Evolutionary conservation across 495 filamentous ascomycete genomes (phyloP).

Genomic region (Pyrenula massariospora): DNA sequence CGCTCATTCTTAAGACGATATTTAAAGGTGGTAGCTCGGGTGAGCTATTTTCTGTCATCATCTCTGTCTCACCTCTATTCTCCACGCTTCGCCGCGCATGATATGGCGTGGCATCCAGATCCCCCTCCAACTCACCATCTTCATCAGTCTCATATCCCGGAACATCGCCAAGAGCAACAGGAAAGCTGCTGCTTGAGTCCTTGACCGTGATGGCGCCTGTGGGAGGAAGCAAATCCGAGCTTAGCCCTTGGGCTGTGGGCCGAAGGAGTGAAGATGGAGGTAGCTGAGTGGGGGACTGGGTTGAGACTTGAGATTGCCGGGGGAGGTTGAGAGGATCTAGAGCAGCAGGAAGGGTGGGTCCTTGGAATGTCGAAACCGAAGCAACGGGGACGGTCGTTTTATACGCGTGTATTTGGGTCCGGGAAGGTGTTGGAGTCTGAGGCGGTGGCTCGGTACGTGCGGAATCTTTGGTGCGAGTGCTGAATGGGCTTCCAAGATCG

Average conservation of each 20-base stretch:
- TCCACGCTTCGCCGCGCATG: no score
- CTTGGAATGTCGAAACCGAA: not conserved
- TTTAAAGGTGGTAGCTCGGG: no score
- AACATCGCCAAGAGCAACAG: not conserved
- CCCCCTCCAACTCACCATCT: not conserved
- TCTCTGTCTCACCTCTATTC: no score
- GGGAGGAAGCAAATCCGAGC: not conserved
- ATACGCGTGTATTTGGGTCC: not conserved
- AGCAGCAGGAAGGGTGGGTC: not conserved
- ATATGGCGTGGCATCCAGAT: not conserved
- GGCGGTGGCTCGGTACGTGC: no score
- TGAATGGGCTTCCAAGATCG: not conserved
- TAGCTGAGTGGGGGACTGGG: not conserved
- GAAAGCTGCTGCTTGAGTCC: not conserved
- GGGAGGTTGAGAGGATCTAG: not conserved
- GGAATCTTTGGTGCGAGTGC: not conserved
- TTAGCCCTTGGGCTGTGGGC: not conserved
- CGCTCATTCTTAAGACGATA: no score
- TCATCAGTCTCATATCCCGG: not conserved
- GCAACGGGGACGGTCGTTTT: not conserved
- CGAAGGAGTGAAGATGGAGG: not conserved
- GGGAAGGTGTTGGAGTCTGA: not conserved
- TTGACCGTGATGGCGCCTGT: not conserved
- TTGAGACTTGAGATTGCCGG: not conserved
- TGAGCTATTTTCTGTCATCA: no score